Evolutionary conservation across 768 basidiomycete species (phyloP), one percentile per base, ranked within the genome.

Genomic region (Tulasnella sp.): DNA sequence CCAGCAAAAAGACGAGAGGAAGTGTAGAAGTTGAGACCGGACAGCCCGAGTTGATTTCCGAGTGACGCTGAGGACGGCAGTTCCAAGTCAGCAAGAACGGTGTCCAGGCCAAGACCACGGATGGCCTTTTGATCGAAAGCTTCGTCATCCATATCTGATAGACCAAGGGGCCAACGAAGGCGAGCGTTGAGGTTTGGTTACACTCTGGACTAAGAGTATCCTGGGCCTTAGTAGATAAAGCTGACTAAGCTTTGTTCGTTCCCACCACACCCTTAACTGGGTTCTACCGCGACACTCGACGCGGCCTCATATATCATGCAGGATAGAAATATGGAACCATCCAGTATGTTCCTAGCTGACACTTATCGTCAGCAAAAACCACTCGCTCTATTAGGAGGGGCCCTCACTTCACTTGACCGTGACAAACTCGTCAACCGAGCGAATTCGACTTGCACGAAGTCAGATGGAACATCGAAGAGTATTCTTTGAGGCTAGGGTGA

Each of bases 1-100:
- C n/a, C n/a, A n/a, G 91, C 94, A 86, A 94, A 96, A 50, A 96
- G 95, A 84, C 94, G 93, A 24, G 88, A 88, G 24, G 90, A 88
- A 64, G 88, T 91, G 79, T 94, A 72, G 40, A 72, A 84, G 60
- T 92, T 89, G 37, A 93, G 86, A 12, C 93, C 93, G 37, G 89
- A 87, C 72, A 96, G 93, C 72, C 94, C 94, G 54, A 96, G 92
- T 81, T 90, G 92, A 84, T 92, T 93, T 60, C 91, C 87, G 77
- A 95, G 89, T 54, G 89, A 89, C 20, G 88, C 87, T 40, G 90
- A 88, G 16, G 89, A 84, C 0, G 94, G 93, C 12, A 95, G 87
- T 60, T 93, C 90, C 79, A 95, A 87, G 76, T 90, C 93, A 58
- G 89, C 90, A 50, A 96, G 91, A 78, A 96, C 87, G 83, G 91